A percentile compares a stretch with the other conserved stretches of the same genome.
These are phyloP conservation scores for Plasmodium berghei DNA, from an alignment of 169 alveolate genomes.

Conservation along the genomic window DNA sequence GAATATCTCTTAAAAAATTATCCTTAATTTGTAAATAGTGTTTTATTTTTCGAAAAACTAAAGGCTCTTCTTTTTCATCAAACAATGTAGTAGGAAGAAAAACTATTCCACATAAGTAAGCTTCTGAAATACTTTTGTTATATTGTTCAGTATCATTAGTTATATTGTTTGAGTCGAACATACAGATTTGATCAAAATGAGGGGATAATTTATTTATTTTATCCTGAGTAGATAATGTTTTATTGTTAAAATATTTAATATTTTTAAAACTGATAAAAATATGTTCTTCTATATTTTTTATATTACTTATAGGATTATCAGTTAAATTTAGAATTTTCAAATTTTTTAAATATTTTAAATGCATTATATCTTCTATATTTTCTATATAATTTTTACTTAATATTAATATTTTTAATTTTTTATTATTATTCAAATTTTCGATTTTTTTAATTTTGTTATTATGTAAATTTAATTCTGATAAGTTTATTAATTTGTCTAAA, in stretches of 20 bases:
- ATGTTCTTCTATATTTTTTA: neutral
- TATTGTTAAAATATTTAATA: slow-evolving; percentile 45
- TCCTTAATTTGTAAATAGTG: slow-evolving; percentile 22
- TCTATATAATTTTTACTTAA: slow-evolving; percentile 54
- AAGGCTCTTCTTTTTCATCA: slow-evolving; percentile 37
- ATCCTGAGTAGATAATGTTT: neutral
- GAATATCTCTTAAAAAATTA: slow-evolving; percentile 12
- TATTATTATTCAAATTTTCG: slow-evolving; percentile 53
- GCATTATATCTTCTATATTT: slow-evolving; percentile 10
- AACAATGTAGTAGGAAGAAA: slow-evolving; percentile 25
- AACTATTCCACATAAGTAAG: slow-evolving; percentile 23
- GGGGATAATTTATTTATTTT: neutral
- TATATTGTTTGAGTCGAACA: neutral
- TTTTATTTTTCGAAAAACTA: slow-evolving; percentile 24
- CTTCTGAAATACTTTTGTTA: slow-evolving; percentile 34
- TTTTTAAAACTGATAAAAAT: slow-evolving; percentile 6
- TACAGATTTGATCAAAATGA: too few relatives aligned
- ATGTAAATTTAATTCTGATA: slow-evolving; percentile 48
- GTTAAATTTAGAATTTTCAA: slow-evolving; percentile 48
- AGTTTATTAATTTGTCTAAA: slow-evolving; percentile 17
- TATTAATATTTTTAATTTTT: slow-evolving; percentile 46
- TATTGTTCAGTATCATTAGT: slow-evolving; percentile 12
- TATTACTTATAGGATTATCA: slow-evolving; percentile 53
- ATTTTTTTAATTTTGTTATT: slow-evolving; percentile 41
- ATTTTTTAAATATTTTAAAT: slow-evolving; percentile 29